These are phyloP conservation scores for Phaffomyces antillensis DNA, from an alignment of 805 yeast genomes.

Conservation along the genomic window DNA sequence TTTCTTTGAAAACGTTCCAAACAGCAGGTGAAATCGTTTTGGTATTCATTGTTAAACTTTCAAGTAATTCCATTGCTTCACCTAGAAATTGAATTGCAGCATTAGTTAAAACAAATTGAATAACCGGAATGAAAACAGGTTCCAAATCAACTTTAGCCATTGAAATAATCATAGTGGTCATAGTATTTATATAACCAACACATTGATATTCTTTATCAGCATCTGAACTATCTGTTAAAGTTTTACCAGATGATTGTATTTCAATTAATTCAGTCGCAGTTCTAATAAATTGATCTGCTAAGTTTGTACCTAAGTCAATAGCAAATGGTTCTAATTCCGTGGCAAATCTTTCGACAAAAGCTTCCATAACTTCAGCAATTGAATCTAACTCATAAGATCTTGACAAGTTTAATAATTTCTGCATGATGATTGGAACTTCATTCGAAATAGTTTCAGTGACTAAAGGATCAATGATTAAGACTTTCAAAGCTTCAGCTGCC, in stretches of 20 bases:
- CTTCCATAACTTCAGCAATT: constrained; percentile 87
- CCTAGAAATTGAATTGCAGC: constrained; percentile 54
- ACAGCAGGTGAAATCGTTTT: constrained; percentile 40
- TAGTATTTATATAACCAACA: constrained; percentile 58
- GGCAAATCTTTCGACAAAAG: constrained; percentile 82
- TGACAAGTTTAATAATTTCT: constrained; percentile 65
- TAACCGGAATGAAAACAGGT: constrained; percentile 48
- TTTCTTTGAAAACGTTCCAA: constrained; percentile 45
- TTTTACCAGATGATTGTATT: constrained; percentile 11
- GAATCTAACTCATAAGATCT: constrained; percentile 81
- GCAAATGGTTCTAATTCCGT: constrained; percentile 89
- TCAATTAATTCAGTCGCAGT: constrained; percentile 53
- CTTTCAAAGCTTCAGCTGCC: constrained; percentile 82
- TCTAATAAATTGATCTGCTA: constrained; percentile 54
- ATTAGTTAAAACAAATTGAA: constrained; percentile 50
- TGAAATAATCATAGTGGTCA: constrained; percentile 65
- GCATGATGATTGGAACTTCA: constrained; percentile 77
- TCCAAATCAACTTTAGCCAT: constrained; percentile 53
- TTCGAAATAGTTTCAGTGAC: constrained; percentile 64
- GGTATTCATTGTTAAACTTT: constrained; percentile 44
- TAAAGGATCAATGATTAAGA: constrained; percentile 59
- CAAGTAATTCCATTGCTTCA: constrained; percentile 58
- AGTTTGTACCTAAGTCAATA: constrained; percentile 48
- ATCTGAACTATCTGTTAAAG: constrained; percentile 21
- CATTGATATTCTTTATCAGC: constrained; percentile 66